Evolutionary conservation across 31 red algal species (phyloP), one percentile per base, ranked within the genome.

Genomic region (Endocladia muricata): DNA sequence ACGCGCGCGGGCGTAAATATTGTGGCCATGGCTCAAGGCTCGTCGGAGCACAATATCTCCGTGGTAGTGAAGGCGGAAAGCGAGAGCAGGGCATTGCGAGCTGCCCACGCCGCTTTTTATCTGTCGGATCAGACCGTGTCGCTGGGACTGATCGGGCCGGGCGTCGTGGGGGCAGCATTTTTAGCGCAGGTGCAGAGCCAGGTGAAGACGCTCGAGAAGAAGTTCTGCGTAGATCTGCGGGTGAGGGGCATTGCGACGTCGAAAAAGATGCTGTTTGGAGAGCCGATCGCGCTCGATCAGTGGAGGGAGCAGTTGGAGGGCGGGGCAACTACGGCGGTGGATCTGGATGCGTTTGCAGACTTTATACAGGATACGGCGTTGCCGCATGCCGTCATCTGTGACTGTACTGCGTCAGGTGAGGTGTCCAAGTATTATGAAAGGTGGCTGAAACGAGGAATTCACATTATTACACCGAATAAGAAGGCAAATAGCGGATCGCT

Each of bases 381-480:
- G 32, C 95, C 95, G 25, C 91, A 98, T 77, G 86, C 86, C 23
- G 95, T 98, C 3, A 78, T 98, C 15, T 85, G 64, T 67, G 95
- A 98, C 58, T 98, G 95, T 49, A 94, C 95, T 11, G 91, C 91
- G 7, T 94, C 91, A 26, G 95, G 78, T 61, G 81, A 73, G 57
- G 74, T 98, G 9, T 88, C 86, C 44, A 75, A 47, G 3, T 85
- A 88, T 57, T 98, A 98, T 54, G 86, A 79, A 32, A 41, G 60
- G 36, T 98, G 95, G 95, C 66, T 98, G 41, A 37, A 79, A 49
- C 66, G 64, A 32, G 95, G 95, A 30, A 85, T 98, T 47, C 78
- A 98, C 73, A 79, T 98, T 48, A 84, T 98, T 6, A 98, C 91
- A 38, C 91, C 95, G 4, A 98, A 98, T 60, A 94, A 94, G 70